Conservation (phyloP, 768 basidiomycete species). For the Pulveroboletus sp. region DNA sequence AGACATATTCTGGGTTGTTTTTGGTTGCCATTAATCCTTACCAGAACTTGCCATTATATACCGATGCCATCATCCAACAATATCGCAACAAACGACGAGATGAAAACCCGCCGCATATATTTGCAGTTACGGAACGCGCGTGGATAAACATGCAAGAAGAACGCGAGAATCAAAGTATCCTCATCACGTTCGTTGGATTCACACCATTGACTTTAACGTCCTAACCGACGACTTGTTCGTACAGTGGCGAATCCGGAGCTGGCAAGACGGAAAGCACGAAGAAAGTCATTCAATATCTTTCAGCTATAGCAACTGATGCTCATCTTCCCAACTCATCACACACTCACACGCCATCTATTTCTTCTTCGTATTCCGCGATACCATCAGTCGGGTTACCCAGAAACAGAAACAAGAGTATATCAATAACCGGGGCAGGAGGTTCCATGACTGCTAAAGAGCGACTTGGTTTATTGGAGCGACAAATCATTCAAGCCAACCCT, state of each 20-base stretch:
- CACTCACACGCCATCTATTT: constrained; percentile 60
- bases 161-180: constrained; percentile 93
- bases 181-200: constrained; percentile 77
- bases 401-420: constrained; percentile 50
- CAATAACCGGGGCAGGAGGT: constrained; percentile 41
- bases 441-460: constrained; percentile 61
- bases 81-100: constrained; percentile 85
- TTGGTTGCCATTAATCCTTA: constrained; percentile 99
- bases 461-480: constrained; percentile 86
- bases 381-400: constrained; percentile 68
- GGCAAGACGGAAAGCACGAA: constrained; percentile 99
- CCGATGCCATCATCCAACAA: constrained; percentile 80
- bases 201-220: neutral
- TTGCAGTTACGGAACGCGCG: constrained; percentile 93
- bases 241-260: constrained; percentile 95
- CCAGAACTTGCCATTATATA: constrained; percentile 86
- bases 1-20: constrained; percentile 96
- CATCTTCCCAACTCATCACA: constrained; percentile 56
- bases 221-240: constrained; percentile 8
- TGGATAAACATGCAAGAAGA: constrained; percentile 99
- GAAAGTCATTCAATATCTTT: constrained; percentile 98
- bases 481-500: constrained; percentile 96
- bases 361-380: constrained; percentile 51
- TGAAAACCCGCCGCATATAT: constrained; percentile 95
- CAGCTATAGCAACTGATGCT: constrained; percentile 87